phyloP scores from a whole-genome alignment of 2,329 filamentous ascomycete genomes.

The Claviceps quebecensis region DNA sequence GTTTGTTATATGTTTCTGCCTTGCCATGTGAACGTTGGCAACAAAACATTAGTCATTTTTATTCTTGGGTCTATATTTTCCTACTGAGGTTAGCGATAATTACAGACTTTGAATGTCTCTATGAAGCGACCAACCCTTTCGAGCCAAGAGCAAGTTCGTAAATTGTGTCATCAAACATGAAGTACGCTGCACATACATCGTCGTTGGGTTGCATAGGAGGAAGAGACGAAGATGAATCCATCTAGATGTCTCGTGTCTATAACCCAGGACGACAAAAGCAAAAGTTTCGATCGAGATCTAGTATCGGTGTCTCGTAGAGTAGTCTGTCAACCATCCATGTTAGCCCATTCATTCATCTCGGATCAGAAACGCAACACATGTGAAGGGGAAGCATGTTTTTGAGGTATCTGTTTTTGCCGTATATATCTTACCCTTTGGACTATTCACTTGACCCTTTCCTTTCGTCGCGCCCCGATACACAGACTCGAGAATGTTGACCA shows the following conservation, averaged over 20 bases:
- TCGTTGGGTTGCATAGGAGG: too few relatives aligned
- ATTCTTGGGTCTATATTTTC: neutral
- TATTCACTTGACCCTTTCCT: conserved; percentile 88
- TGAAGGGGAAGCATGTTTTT: neutral
- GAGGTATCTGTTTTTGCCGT: neutral
- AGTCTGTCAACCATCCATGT: conserved; percentile 12
- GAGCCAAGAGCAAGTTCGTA: neutral
- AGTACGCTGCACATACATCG: neutral
- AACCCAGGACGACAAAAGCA: neutral
- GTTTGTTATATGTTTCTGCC: too few relatives aligned
- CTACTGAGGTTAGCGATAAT: conserved; percentile 5
- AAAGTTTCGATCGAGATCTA: conserved; percentile 7
- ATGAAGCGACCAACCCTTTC: conserved; percentile 16
- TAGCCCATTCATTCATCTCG: neutral
- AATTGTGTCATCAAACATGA: neutral
- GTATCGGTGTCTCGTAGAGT: conserved; percentile 25
- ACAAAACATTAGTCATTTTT: neutral
- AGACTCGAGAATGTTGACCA: conserved; percentile 97
- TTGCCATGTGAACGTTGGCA: too few relatives aligned
- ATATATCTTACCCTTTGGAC: conserved; percentile 55
- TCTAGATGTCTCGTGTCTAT: neutral
- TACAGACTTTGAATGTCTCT: conserved; percentile 3
- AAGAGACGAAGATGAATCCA: neutral
- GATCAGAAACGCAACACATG: neutral
- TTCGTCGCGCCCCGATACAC: conserved; percentile 98